These are phyloP conservation scores for Coelastrella sp. DNA, from an alignment of 139 green algal species.

Conservation along the genomic window DNA sequence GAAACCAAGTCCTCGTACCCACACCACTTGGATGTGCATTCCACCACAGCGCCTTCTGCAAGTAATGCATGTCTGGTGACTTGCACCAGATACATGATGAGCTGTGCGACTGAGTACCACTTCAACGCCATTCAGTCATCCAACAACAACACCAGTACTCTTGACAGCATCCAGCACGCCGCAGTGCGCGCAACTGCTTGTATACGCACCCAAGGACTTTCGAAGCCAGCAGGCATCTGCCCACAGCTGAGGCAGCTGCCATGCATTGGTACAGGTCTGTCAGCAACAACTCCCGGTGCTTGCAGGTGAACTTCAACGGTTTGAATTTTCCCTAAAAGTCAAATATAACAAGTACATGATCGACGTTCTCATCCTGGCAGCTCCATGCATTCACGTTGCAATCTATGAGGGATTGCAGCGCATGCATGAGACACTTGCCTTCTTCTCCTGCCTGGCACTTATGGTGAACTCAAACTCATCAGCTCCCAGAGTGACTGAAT, in stretches of 20 bases:
- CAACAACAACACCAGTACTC: too few species aligned
- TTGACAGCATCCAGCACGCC: not conserved
- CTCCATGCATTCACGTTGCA: not conserved
- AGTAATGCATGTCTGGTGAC: too few species aligned
- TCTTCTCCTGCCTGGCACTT: conserved; percentile 73
- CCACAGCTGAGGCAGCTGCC: conserved; percentile 57
- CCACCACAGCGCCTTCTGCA: too few species aligned
- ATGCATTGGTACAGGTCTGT: conserved; percentile 78
- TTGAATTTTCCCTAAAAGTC: conserved; percentile 77
- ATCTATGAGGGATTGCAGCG: not conserved
- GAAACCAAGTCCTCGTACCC: too few species aligned
- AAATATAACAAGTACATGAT: too few species aligned
- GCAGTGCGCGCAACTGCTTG: not conserved
- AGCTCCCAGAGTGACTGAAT: conserved; percentile 54
- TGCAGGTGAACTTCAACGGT: conserved; percentile 81
- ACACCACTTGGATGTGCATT: too few species aligned
- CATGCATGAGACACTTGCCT: conserved; percentile 52
- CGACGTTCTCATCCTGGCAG: too few species aligned
- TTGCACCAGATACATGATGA: too few species aligned
- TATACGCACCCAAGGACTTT: conserved; percentile 72
- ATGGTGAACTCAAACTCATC: conserved; percentile 79
- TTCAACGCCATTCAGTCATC: too few species aligned
- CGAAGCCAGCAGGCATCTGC: conserved; percentile 55
- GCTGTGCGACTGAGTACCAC: too few species aligned
- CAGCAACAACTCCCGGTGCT: conserved; percentile 75